Percentiles rank a stretch among this genome's conserved stretches.
phyloP scores from a whole-genome alignment of 2,329 filamentous ascomycete genomes.

The Trichoderma pleuroti region DNA sequence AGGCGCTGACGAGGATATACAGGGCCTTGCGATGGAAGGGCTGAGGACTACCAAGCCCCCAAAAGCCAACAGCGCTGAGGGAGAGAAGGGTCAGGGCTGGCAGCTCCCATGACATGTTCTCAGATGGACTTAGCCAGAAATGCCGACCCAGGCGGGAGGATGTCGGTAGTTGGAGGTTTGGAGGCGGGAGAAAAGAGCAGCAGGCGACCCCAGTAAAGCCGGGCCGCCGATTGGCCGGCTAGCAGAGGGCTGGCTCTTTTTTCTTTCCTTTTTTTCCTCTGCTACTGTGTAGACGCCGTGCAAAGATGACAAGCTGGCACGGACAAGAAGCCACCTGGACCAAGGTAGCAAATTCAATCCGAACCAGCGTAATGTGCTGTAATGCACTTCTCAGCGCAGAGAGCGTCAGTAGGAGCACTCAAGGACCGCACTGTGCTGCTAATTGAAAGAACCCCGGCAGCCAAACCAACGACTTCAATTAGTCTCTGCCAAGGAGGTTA shows the following conservation, averaged over 20 bases:
- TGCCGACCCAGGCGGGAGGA: conserved; percentile 18
- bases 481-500: neutral
- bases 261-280: neutral
- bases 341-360: neutral
- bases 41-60: conserved; percentile 36
- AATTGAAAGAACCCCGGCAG: neutral
- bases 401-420: neutral
- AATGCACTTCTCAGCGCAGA: neutral
- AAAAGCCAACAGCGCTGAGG: conserved; percentile 38
- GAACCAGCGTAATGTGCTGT: neutral
- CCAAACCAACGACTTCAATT: neutral
- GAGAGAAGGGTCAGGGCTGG: conserved; percentile 40
- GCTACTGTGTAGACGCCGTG: neutral
- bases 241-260: neutral
- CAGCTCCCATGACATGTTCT: conserved; percentile 45
- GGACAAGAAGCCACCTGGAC: neutral
- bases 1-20: conserved; percentile 31
- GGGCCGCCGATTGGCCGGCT: conserved; percentile 27
- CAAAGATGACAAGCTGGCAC: conserved; percentile 1
- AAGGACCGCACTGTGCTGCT: neutral
- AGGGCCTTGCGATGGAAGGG: conserved; percentile 32
- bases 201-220: conserved; percentile 26
- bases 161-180: conserved; percentile 30
- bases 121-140: conserved; percentile 23
- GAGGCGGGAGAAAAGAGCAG: conserved; percentile 24